Base-by-base conservation (phyloP, 345 rosid species). In the Moringa oleifera region DNA sequence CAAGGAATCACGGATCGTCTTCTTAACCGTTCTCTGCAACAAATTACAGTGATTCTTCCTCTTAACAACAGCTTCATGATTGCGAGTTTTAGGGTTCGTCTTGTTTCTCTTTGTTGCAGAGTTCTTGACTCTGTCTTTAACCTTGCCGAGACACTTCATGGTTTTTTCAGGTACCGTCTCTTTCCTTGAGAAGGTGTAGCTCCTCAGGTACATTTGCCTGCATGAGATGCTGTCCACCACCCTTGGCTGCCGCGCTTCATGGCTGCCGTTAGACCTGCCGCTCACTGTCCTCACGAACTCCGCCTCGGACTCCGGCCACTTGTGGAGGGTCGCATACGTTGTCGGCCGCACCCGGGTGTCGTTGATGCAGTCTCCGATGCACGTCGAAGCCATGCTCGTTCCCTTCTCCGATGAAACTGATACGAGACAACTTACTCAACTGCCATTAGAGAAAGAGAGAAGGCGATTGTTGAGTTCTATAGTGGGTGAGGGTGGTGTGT, bases 141-240 rank as follows among this genome's bases (percentile, higher is more conserved):
- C 70, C 23, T 61, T 51, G 1, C 68, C 75, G 23, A 75, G 57
- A 41, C 77, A 70, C 67, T 70, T 79, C 63, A 55, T 59, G 0
- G 77, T 66, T 71, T 64, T 75, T 31, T 77, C 75, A 9, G 55
- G 67, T 24, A 70, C 73, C 18, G 37, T 69, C 59, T 75, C 73
- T 52, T 71, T 71, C 53, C 76, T 75, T 0, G 79, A 68, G 57
- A 83, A 75, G 28, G 69, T 75, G 57, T 80, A 83, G 73, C 88
- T 80, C 68, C 83, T 73, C 45, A 80, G 62, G 58, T 83, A 80
- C 47, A 78, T 59, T 59, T 83, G 83, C 69, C 88, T 68, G 72
- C 80, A 80, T 7, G 79, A 83, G 36, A 75, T 24, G 37, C 75
- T 63, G 46, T 83, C 80, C 9, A 75, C 83, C 36, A 73, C 71